Conservation (phyloP, 495 filamentous ascomycete genomes). For the Xylaria palmicola region DNA sequence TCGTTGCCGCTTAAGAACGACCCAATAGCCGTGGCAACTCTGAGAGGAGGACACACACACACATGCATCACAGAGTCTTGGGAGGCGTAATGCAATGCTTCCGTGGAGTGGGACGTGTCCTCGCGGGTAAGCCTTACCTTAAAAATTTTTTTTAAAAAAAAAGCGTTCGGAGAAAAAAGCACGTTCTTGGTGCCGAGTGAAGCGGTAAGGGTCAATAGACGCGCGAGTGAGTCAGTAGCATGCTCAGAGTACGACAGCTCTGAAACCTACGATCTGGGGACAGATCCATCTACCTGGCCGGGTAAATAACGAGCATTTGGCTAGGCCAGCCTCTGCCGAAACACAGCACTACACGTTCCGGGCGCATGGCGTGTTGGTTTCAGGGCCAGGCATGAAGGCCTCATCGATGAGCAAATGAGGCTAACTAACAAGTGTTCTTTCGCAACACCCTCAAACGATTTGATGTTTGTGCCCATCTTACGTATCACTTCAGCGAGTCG, state of each 20-base stretch:
- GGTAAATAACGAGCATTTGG: not conserved
- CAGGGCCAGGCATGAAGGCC: not conserved
- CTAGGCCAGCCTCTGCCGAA: not conserved
- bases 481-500: too few species aligned
- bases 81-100: not conserved
- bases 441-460: too few species aligned
- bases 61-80: not conserved
- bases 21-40: not conserved
- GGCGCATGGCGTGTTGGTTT: not conserved
- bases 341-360: not conserved
- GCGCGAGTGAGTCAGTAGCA: conserved; percentile 1
- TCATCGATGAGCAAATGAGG: not conserved
- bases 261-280: not conserved
- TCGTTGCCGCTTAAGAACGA: not conserved
- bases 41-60: too few species aligned
- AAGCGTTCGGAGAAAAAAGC: not conserved
- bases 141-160: too few species aligned
- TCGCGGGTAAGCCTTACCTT: not conserved
- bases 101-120: not conserved
- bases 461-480: too few species aligned
- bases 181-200: not conserved
- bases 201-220: not conserved
- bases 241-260: not conserved
- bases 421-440: not conserved
- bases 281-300: not conserved